These are phyloP conservation scores for Phytophthora crassamura DNA, from an alignment of 352 stramenopile species.

Conservation along the genomic window DNA sequence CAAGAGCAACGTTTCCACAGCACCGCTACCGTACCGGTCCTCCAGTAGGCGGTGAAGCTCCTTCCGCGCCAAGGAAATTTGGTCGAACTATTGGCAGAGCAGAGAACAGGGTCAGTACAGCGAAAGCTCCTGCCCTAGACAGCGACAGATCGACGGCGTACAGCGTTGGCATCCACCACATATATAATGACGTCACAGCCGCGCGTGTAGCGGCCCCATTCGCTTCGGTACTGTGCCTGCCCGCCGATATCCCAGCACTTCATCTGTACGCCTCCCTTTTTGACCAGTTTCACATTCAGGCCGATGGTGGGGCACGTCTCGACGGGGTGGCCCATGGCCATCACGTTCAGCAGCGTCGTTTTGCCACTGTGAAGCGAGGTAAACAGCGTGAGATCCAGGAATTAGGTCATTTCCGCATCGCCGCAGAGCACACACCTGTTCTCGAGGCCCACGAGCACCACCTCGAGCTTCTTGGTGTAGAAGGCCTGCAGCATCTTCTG, in stretches of 20 bases:
- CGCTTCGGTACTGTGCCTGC: slow-evolving; percentile 96
- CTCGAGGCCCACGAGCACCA: slow-evolving; percentile 97
- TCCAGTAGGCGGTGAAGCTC: slow-evolving; percentile 94
- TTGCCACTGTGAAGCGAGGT: slow-evolving; percentile 85
- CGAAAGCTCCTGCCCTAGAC: neutral
- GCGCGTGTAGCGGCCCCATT: slow-evolving; percentile 95
- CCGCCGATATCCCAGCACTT: slow-evolving; percentile 99
- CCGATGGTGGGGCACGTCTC: slow-evolving; percentile 98
- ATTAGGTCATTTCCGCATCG: slow-evolving; percentile 2
- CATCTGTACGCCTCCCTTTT: slow-evolving; percentile 96
- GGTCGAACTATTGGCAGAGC: slow-evolving; percentile 75
- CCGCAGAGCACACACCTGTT: slow-evolving; percentile 80
- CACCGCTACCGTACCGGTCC: slow-evolving; percentile 85
- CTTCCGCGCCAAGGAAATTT: slow-evolving; percentile 95
- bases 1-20: neutral
- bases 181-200: slow-evolving; percentile 99
- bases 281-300: slow-evolving; percentile 97
- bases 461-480: slow-evolving; percentile 97
- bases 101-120: slow-evolving; percentile 1
- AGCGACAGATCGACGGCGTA: slow-evolving; percentile 41
- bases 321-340: slow-evolving; percentile 95
- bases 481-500: slow-evolving; percentile 96
- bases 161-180: slow-evolving; percentile 97
- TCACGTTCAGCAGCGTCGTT: slow-evolving; percentile 96
- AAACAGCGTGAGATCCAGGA: slow-evolving; percentile 11